phyloP scores from a whole-genome alignment of 106 monocot species.

The Vanilla planifolia region DNA sequence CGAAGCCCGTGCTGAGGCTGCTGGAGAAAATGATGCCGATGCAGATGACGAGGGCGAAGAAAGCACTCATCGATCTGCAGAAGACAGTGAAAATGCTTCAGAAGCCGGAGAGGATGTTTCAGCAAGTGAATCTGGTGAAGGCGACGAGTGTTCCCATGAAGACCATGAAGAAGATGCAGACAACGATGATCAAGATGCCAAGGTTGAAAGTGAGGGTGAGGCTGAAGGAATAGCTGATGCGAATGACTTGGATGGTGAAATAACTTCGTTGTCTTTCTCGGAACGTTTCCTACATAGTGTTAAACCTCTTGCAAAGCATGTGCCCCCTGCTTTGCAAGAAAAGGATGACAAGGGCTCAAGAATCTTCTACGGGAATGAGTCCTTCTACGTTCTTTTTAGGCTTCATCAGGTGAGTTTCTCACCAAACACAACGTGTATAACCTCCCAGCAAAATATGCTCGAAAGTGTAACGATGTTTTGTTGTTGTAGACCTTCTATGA shows the following conservation, averaged over 20 bases:
- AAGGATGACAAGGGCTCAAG: conserved; percentile 47
- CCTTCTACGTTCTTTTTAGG: conserved; percentile 88
- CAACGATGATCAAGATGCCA: conserved; percentile 64
- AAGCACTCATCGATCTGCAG: conserved; percentile 74
- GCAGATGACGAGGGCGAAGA: conserved; percentile 93
- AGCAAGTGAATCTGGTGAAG: conserved; percentile 85
- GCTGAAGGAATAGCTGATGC: conserved; percentile 71
- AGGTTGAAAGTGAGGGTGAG: conserved; percentile 91
- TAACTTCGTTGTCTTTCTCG: conserved; percentile 46
- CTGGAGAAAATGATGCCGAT: conserved; percentile 74
- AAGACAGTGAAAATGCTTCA: conserved; percentile 94
- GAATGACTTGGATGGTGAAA: conserved; percentile 61
- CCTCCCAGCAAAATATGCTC: too few species aligned
- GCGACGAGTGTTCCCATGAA: conserved; percentile 76
- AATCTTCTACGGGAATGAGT: conserved; percentile 95
- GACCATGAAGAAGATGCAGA: conserved; percentile 72
- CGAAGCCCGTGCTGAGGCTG: conserved; percentile 29
- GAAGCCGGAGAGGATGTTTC: conserved; percentile 84
- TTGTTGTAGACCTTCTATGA: conserved; percentile 85
- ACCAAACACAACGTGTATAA: too few species aligned
- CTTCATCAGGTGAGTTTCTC: conserved; percentile 68
- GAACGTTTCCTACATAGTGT: conserved; percentile 54
- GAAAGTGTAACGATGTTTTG: neutral
- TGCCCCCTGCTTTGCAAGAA: conserved; percentile 44
- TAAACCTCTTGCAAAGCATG: conserved; percentile 79